A percentile compares a stretch with the other conserved stretches of the same genome.
Evolutionary conservation across 306 rosid species (phyloP).

Genomic region (Macrotyloma uniflorum): DNA sequence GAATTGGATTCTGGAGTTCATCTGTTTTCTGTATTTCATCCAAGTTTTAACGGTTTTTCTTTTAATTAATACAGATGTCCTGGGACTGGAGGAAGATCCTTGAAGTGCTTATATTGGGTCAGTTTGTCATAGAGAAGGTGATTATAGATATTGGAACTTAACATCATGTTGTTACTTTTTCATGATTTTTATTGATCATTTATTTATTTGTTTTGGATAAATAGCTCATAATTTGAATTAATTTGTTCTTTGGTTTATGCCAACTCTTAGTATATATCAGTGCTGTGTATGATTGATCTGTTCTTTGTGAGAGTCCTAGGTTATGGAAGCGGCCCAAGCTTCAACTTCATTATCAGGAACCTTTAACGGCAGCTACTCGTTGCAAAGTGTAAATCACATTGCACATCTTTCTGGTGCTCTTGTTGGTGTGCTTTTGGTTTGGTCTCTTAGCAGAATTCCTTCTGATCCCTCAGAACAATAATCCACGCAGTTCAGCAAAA

Average conservation of each 20-base stretch:
- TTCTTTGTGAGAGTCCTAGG: constrained; percentile 50
- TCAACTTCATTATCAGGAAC: constrained; percentile 72
- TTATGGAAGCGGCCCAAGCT: constrained; percentile 99
- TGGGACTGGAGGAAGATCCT: constrained; percentile 99
- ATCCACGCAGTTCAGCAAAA: constrained; percentile 38
- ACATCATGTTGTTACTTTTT: constrained; percentile 1
- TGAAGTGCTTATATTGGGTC: constrained; percentile 96
- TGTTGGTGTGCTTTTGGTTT: constrained; percentile 87
- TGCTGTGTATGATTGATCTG: constrained; percentile 27
- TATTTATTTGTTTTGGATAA: constrained; percentile 26
- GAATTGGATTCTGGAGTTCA: constrained; percentile 21
- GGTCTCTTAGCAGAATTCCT: constrained; percentile 89
- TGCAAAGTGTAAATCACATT: constrained; percentile 84
- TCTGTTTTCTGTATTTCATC: constrained; percentile 19
- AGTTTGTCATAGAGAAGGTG: constrained; percentile 91
- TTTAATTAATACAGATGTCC: constrained; percentile 66
- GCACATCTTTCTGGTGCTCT: constrained; percentile 99
- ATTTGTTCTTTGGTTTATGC: constrained; percentile 24
- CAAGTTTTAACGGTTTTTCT: constrained; percentile 3
- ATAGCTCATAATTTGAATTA: not conserved
- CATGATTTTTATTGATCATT: not conserved
- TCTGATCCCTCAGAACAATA: constrained; percentile 54
- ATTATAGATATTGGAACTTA: not conserved
- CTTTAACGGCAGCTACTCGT: constrained; percentile 55
- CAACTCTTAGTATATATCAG: not conserved